phyloP scores from a whole-genome alignment of 1,284 basidiomycete species.

The Microbotryum silenes-acaulis region DNA sequence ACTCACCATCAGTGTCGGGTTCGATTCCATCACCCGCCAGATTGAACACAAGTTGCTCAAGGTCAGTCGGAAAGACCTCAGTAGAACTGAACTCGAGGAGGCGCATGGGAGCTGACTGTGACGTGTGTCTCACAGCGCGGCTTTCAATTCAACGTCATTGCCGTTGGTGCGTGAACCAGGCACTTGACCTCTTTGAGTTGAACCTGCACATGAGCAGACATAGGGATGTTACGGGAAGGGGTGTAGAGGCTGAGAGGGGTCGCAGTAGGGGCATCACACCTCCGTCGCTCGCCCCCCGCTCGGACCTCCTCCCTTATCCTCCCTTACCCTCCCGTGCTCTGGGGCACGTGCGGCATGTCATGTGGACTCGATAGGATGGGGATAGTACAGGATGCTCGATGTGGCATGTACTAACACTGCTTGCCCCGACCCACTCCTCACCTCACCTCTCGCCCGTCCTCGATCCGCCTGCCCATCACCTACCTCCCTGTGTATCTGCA shows the following conservation, averaged over 20 bases:
- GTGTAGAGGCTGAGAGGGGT: too few relatives aligned
- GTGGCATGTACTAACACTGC: too few relatives aligned
- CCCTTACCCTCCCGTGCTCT: too few relatives aligned
- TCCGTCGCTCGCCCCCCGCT: not conserved
- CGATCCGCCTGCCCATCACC: constrained; percentile 15
- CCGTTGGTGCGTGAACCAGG: constrained; percentile 61
- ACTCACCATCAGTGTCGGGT: constrained; percentile 20
- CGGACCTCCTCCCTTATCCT: not conserved
- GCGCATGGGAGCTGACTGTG: not conserved
- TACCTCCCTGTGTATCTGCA: constrained; percentile 36
- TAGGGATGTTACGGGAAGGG: too few relatives aligned
- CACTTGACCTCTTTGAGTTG: constrained; percentile 45
- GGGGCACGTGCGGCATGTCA: too few relatives aligned
- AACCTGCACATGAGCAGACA: not conserved
- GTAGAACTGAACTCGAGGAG: not conserved
- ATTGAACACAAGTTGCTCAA: constrained; percentile 99
- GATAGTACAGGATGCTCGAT: too few relatives aligned
- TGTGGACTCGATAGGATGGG: too few relatives aligned
- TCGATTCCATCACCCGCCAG: constrained; percentile 65
- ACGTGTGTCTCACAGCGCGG: constrained; percentile 56
- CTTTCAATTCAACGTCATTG: constrained; percentile 98
- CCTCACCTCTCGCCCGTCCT: too few relatives aligned
- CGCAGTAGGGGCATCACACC: too few relatives aligned
- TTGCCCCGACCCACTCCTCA: too few relatives aligned
- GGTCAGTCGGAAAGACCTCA: constrained; percentile 51